phyloP scores from a whole-genome alignment of 331 rosid genomes.

The Arachis monticola region DNA sequence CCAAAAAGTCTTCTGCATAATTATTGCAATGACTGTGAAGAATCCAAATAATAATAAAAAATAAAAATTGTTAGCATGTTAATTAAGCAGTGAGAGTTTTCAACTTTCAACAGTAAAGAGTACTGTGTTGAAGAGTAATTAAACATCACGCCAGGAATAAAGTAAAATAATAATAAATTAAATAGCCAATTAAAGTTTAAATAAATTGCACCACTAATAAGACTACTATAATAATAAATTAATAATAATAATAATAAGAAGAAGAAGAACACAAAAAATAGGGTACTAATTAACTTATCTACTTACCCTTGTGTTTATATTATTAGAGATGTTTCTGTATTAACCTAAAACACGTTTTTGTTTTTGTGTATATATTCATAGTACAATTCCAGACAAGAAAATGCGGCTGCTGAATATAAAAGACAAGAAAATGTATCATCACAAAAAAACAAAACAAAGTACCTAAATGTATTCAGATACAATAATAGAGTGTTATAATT shows the following conservation, averaged over 20 bases:
- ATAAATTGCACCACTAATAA: background rate
- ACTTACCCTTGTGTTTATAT: too few species aligned
- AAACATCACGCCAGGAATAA: conserved; percentile 44
- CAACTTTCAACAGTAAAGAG: conserved; percentile 46
- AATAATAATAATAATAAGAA: too few species aligned
- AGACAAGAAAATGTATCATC: conserved; percentile 31
- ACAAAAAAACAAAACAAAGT: background rate
- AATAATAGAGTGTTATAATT: too few species aligned
- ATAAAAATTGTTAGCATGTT: background rate
- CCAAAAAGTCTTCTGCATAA: conserved; percentile 40
- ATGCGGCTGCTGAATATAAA: conserved; percentile 51
- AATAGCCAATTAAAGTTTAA: background rate
- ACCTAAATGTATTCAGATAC: background rate
- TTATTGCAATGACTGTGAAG: conserved; percentile 42
- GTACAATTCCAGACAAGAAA: conserved; percentile 54
- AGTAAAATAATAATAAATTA: background rate
- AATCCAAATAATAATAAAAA: conserved; percentile 17
- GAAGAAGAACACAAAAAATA: too few species aligned
- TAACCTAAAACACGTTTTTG: conserved; percentile 43
- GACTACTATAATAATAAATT: background rate
- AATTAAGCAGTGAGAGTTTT: conserved; percentile 16
- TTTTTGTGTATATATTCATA: conserved; percentile 37
- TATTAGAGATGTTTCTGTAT: background rate
- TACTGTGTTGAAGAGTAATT: conserved; percentile 34
- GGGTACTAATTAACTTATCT: too few species aligned